A percentile compares a stretch with the other conserved stretches of the same genome.
These are phyloP conservation scores for Rhododendron mucronatum DNA, from an alignment of 148 eudicot species.

Conservation along the genomic window DNA sequence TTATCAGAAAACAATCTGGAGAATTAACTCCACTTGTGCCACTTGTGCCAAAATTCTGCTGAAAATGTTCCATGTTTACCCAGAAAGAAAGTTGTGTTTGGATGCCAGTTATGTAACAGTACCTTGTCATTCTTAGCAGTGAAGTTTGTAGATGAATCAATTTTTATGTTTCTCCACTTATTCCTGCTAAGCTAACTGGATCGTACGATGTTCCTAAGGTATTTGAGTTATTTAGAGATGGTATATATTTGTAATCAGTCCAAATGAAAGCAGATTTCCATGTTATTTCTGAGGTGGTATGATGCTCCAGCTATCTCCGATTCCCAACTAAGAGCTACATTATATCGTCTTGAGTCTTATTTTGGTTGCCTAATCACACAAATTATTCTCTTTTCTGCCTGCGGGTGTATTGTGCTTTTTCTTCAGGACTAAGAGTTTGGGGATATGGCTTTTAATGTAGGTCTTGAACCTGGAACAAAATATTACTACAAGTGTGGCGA, in stretches of 20 bases:
- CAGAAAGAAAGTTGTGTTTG: neutral
- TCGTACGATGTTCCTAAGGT: neutral
- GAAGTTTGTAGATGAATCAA: neutral
- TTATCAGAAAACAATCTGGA: neutral
- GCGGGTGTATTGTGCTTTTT: neutral
- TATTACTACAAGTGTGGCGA: conserved; percentile 92
- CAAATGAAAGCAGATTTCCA: neutral
- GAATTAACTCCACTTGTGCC: neutral
- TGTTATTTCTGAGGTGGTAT: neutral
- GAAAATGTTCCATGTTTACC: neutral
- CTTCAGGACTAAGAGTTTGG: neutral
- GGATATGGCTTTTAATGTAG: conserved; percentile 24
- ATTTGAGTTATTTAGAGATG: neutral
- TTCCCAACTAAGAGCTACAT: neutral
- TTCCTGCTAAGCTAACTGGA: neutral
- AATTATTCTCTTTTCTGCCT: neutral
- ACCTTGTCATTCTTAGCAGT: neutral
- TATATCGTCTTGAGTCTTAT: neutral
- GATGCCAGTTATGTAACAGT: neutral
- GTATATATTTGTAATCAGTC: neutral
- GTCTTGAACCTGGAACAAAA: conserved; percentile 68
- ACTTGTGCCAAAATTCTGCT: neutral
- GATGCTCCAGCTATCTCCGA: neutral
- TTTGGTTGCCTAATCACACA: neutral
- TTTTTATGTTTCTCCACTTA: neutral